Evolutionary conservation across 106 monocot genomes (phyloP).

Genomic region (Apostasia ramifera): DNA sequence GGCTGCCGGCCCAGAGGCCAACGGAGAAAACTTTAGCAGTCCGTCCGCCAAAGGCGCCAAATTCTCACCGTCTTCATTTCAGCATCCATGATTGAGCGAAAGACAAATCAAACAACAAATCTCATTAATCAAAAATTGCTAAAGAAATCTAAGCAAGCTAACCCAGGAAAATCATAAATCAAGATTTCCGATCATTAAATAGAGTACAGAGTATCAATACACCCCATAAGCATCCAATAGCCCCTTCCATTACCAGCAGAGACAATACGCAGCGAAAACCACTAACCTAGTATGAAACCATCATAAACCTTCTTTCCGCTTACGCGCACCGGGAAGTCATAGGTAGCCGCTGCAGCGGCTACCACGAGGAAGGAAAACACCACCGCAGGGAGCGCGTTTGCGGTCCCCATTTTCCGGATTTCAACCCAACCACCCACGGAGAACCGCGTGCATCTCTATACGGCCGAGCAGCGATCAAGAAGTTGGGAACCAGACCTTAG

Average conservation of each 20-base stretch:
- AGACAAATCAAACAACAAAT: not conserved
- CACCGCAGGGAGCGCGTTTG: not conserved
- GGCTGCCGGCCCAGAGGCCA: constrained; percentile 10
- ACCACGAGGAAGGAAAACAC: not conserved
- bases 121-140: not conserved
- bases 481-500: not conserved
- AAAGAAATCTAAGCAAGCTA: not conserved
- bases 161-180: not conserved
- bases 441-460: not conserved
- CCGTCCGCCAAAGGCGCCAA: constrained; percentile 28
- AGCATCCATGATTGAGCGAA: not conserved
- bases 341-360: not conserved
- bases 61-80: constrained; percentile 21
- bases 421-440: not conserved
- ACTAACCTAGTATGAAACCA: constrained; percentile 10
- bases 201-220: not conserved
- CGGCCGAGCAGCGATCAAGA: not conserved
- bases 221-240: not conserved
- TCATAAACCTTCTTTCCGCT: not conserved
- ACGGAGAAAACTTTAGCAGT: constrained; percentile 33
- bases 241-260: not conserved
- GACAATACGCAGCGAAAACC: not conserved
- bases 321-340: not conserved
- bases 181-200: not conserved
- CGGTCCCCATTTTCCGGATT: constrained; percentile 9